Conservation (phyloP, 768 basidiomycete species). For the Pleurotus pulmonarius region DNA sequence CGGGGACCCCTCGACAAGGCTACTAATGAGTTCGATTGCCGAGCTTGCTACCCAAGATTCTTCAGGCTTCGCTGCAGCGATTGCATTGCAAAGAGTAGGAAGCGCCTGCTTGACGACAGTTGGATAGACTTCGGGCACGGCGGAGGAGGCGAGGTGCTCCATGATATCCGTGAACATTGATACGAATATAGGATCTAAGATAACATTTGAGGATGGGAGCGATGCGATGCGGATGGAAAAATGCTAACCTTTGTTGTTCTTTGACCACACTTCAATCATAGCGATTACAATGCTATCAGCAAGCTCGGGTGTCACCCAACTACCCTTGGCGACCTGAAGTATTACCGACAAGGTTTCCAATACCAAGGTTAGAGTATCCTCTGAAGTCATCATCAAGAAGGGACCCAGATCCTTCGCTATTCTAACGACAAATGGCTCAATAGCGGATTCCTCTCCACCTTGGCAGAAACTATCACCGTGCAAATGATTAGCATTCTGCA, state of each 20-base stretch:
- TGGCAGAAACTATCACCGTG: constrained; percentile 61
- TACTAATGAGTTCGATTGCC: constrained; percentile 78
- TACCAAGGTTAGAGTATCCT: constrained; percentile 86
- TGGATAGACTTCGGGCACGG: constrained; percentile 60
- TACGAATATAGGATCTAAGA: constrained; percentile 78
- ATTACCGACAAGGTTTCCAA: constrained; percentile 83
- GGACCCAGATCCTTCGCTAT: constrained; percentile 83
- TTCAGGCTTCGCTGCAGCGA: constrained; percentile 49
- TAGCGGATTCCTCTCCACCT: constrained; percentile 53
- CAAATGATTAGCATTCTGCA: not conserved
- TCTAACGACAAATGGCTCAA: constrained; percentile 63
- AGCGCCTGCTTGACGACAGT: constrained; percentile 70
- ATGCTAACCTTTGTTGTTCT: constrained; percentile 74
- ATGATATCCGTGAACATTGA: constrained; percentile 84
- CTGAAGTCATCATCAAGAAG: constrained; percentile 73
- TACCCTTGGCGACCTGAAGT: constrained; percentile 66
- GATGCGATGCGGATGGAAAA: not conserved
- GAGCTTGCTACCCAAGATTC: constrained; percentile 78
- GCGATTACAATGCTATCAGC: constrained; percentile 63
- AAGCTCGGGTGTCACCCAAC: constrained; percentile 68
- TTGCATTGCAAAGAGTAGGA: constrained; percentile 66
- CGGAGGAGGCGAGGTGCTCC: constrained; percentile 60
- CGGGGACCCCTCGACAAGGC: constrained; percentile 66
- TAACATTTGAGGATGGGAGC: not conserved
- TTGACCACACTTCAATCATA: constrained; percentile 78